Base-by-base conservation (phyloP, 352 stramenopile species). In the Globisporangium lucens region DNA sequence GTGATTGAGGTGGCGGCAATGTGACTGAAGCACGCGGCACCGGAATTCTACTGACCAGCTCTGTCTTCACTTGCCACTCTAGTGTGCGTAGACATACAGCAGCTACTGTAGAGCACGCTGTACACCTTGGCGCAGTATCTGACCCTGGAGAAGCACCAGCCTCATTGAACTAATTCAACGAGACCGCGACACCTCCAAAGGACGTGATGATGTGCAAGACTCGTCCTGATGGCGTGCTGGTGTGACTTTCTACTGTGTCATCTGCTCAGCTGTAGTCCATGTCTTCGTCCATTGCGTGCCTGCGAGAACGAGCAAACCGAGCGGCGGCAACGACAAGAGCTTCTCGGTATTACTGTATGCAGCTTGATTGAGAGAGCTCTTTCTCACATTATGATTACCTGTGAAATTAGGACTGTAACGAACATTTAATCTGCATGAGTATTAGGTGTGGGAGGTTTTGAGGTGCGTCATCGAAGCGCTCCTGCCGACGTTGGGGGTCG, bases 211-310 rank as follows among this genome's bases (percentile, higher is more conserved):
- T 33, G 58, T n/a, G 20, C n/a, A 29, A 24, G 33, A 33, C 30
- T 4, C 30, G 30, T 33, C 36, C 13, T 49, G 41, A n/a, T 9
- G 15, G 41, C 5, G 15, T 2, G 41, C 41, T 49, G 41, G 8
- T 22, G 15, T 22, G 4, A 33, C 30, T 15, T 49, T 49, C 41
- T 20, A 49, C 6, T 22, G 15, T 3, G 4, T n/a, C 4, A 0
- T 15, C 27, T 36, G 29, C 62, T 89, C 74, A 89, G 62, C 77
- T 87, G 49, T 75, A 84, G 49, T 89, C 80, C 74, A 86, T 63
- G 33, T 83, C 64, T 57, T 86, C 80, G 36, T 83, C 81, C 27
- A 77, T 24, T 4, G 51, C 56, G 33, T 24, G 0, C 24, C 24
- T 24, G 24, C 24, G 24, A 24, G 24, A 24, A 0, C 24, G 24